Evolutionary conservation across 495 filamentous ascomycete genomes (phyloP).

Genomic region (Cairneyella variabilis): DNA sequence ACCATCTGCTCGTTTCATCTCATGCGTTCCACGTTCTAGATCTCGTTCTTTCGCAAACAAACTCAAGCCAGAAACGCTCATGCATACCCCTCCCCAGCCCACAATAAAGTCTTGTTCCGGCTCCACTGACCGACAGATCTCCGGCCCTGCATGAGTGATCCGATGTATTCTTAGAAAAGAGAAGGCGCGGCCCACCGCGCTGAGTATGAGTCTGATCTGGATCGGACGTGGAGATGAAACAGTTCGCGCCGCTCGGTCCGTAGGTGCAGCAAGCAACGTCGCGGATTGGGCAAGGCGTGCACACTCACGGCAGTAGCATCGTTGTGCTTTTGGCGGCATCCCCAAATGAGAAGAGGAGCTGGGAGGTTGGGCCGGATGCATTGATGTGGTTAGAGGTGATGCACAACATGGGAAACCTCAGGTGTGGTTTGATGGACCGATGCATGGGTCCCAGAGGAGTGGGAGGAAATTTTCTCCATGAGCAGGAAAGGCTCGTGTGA

Average conservation of each 20-base stretch:
- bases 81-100: not conserved
- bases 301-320: not conserved
- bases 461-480: not conserved
- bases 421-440: slow-evolving; percentile 11
- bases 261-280: slow-evolving; percentile 6
- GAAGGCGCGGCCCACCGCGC: not conserved
- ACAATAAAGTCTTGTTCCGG: no score
- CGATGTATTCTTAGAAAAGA: not conserved
- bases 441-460: not conserved
- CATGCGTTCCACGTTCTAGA: slow-evolving; percentile 1
- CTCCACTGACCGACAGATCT: slow-evolving; percentile 1
- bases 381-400: slow-evolving; percentile 11
- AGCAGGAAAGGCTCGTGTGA: not conserved
- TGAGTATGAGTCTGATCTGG: no score
- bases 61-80: not conserved
- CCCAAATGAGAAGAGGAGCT: not conserved
- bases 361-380: slow-evolving; percentile 5
- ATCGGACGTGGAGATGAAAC: slow-evolving; percentile 10
- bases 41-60: not conserved
- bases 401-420: slow-evolving; percentile 4
- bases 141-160: slow-evolving; percentile 2
- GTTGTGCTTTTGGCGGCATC: not conserved
- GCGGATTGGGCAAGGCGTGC: not conserved
- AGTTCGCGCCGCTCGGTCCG: slow-evolving; percentile 7
- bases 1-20: not conserved